Percentiles rank a stretch among this genome's conserved stretches.
phyloP scores from a whole-genome alignment of 2,329 filamentous ascomycete genomes.

The Cadophora gregata region DNA sequence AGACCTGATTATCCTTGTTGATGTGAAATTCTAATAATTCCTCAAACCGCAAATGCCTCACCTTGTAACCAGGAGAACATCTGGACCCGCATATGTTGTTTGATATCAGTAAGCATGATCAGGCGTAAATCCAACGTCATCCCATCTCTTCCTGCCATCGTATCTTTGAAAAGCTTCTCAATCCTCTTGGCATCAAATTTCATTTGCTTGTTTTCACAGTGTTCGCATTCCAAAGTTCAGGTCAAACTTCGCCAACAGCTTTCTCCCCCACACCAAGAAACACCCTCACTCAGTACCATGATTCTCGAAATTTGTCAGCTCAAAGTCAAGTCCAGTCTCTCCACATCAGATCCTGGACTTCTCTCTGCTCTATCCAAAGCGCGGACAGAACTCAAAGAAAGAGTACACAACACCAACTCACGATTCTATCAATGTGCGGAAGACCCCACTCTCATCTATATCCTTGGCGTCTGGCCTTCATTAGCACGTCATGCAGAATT shows the following conservation, averaged over 20 bases:
- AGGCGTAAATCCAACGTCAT: constrained; percentile 1
- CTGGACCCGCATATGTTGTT: constrained; percentile 7
- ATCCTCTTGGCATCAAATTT: neutral
- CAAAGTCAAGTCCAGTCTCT: constrained; percentile 21
- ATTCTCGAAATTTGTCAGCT: constrained; percentile 34
- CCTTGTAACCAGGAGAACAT: constrained; percentile 15
- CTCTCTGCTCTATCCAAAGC: constrained; percentile 24
- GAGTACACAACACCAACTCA: constrained; percentile 27
- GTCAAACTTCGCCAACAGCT: neutral
- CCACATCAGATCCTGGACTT: constrained; percentile 22
- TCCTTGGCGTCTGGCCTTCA: constrained; percentile 32
- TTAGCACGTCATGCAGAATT: constrained; percentile 27
- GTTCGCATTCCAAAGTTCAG: neutral
- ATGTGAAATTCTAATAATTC: constrained; percentile 6
- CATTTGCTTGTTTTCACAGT: neutral
- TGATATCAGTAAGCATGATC: neutral
- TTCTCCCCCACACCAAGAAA: neutral
- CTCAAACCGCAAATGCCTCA: constrained; percentile 14
- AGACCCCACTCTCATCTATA: constrained; percentile 28
- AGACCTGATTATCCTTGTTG: neutral
- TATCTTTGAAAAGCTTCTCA: neutral
- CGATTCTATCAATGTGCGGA: constrained; percentile 33
- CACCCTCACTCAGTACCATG: neutral
- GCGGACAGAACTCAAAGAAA: constrained; percentile 19
- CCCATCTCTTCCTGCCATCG: constrained; percentile 1